These are phyloP conservation scores for Lophiotrema nucula DNA, from an alignment of 495 filamentous ascomycete species.

Conservation along the genomic window DNA sequence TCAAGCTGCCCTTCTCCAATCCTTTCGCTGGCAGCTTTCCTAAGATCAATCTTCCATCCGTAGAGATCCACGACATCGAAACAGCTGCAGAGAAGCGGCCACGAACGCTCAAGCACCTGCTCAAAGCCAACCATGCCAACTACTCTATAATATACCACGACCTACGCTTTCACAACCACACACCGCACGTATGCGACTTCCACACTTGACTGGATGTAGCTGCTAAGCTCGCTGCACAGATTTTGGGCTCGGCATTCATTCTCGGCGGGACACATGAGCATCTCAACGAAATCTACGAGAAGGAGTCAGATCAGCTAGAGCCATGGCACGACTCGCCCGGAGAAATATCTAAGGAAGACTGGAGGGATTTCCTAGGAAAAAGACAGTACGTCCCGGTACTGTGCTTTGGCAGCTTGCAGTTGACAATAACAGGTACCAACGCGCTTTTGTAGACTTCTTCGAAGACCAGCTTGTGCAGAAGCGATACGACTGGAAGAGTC, in stretches of 20 bases:
- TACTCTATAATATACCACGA: constrained; percentile 78
- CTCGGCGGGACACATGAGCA: constrained; percentile 71
- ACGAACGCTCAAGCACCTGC: constrained; percentile 80
- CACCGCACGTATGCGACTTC: constrained; percentile 64
- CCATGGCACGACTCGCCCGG: constrained; percentile 82
- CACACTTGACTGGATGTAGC: neutral
- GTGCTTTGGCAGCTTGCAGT: neutral
- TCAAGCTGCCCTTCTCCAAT: constrained; percentile 22
- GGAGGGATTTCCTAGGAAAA: constrained; percentile 79
- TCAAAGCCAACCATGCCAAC: constrained; percentile 89
- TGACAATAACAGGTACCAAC: constrained; percentile 62
- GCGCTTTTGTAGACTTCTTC: constrained; percentile 88
- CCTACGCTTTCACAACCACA: constrained; percentile 81
- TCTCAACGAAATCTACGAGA: constrained; percentile 76
- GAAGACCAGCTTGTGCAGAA: constrained; percentile 77
- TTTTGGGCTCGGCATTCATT: constrained; percentile 78
- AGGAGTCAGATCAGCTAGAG: constrained; percentile 66
- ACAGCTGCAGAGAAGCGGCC: constrained; percentile 72
- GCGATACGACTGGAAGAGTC: constrained; percentile 79
- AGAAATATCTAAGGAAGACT: constrained; percentile 78
- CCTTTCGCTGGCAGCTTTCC: constrained; percentile 18
- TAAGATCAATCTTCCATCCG: constrained; percentile 64
- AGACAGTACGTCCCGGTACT: constrained; percentile 49
- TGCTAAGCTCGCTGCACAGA: constrained; percentile 40
- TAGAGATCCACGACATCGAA: constrained; percentile 76